Conservation (phyloP, 768 basidiomycete species). For the Trametes cinnabarina region DNA sequence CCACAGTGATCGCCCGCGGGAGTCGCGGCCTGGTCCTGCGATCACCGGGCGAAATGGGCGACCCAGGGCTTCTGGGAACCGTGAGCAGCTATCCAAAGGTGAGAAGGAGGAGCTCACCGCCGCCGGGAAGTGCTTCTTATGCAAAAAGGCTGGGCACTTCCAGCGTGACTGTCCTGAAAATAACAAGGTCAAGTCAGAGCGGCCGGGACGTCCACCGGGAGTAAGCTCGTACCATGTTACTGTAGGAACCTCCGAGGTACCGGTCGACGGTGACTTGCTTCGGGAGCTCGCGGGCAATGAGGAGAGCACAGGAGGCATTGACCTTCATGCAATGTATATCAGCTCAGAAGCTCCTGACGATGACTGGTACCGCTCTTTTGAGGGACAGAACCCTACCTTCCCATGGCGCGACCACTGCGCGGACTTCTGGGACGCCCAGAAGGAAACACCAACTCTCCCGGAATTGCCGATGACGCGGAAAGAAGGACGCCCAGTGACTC, state of each 20-base stretch:
- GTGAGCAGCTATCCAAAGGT: not conserved
- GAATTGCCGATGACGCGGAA: not conserved
- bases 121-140: not conserved
- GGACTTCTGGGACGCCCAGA: no score
- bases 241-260: not conserved
- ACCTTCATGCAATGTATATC: not conserved
- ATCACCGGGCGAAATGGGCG: no score
- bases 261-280: not conserved
- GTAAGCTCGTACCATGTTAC: not conserved
- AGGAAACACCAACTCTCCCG: not conserved
- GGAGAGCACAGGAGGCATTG: not conserved
- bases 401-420: no score
- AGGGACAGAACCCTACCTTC: no score
- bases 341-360: no score
- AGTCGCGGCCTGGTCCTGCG: no score
- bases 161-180: not conserved
- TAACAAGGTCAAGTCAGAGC: not conserved
- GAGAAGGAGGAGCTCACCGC: not conserved
- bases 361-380: no score
- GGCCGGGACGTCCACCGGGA: not conserved
- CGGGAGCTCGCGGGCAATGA: not conserved
- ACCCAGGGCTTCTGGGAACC: no score
- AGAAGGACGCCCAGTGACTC: not conserved
- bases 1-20: no score
- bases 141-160: slow-evolving; percentile 3